A percentile compares a stretch with the other conserved stretches of the same genome.
Evolutionary conservation across 192 early-diverging fungal genomes (phyloP).

Genomic region (Entrophospora sp.): DNA sequence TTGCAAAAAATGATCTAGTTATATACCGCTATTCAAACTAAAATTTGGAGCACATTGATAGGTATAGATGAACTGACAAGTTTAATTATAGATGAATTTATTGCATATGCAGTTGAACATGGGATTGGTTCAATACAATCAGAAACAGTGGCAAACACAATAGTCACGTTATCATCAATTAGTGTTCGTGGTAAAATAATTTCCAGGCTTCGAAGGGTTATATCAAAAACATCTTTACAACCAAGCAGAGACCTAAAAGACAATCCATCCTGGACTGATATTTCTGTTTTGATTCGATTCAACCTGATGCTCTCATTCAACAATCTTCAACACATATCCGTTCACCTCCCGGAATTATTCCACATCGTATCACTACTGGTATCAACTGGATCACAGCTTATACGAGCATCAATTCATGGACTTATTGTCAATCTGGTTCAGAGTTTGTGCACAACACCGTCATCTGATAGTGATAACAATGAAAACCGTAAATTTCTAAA

Average conservation of each 20-base stretch:
- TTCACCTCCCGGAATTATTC: slow-evolving; percentile 80
- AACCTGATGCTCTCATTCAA: slow-evolving; percentile 86
- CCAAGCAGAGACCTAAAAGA: slow-evolving; percentile 62
- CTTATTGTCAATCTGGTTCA: slow-evolving; percentile 89
- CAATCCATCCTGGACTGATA: slow-evolving; percentile 84
- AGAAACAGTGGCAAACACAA: slow-evolving; percentile 78
- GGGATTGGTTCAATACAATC: slow-evolving; percentile 69
- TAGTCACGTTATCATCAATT: slow-evolving; percentile 70
- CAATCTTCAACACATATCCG: slow-evolving; percentile 55
- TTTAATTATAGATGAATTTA: slow-evolving; percentile 69
- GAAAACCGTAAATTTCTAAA: slow-evolving; percentile 46
- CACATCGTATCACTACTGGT: slow-evolving; percentile 79
- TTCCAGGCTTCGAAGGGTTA: slow-evolving; percentile 66
- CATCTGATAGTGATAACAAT: slow-evolving; percentile 46
- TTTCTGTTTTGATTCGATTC: slow-evolving; percentile 83
- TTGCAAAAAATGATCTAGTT: no score
- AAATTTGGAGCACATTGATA: slow-evolving; percentile 77
- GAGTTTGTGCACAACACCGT: slow-evolving; percentile 57
- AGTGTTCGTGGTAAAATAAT: slow-evolving; percentile 78
- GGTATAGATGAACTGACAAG: slow-evolving; percentile 71
- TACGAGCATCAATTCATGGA: slow-evolving; percentile 82
- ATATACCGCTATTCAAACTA: slow-evolving; percentile 75
- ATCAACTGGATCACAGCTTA: slow-evolving; percentile 73
- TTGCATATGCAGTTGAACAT: slow-evolving; percentile 66
- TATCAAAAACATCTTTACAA: slow-evolving; percentile 65